These are phyloP conservation scores for Neopestalotiopsis rosae DNA, from an alignment of 2,329 filamentous ascomycete genomes.

Conservation along the genomic window DNA sequence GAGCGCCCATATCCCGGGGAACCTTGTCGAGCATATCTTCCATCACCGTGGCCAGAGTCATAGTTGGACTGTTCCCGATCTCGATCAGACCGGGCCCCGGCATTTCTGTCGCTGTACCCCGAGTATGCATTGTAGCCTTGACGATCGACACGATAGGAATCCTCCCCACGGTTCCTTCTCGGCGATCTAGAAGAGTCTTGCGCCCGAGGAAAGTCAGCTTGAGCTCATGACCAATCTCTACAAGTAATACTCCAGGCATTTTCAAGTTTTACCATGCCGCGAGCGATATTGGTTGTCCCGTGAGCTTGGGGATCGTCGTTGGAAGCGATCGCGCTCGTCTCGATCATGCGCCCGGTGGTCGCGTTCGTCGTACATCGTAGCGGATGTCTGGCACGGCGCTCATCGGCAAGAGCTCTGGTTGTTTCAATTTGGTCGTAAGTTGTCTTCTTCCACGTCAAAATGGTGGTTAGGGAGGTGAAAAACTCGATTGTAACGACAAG, in stretches of 20 bases:
- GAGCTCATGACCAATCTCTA: conserved; percentile 32
- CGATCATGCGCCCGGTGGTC: conserved; percentile 34
- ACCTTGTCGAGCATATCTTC: conserved; percentile 25
- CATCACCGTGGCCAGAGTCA: conserved; percentile 20
- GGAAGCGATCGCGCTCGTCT: conserved; percentile 33
- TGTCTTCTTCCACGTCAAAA: neutral
- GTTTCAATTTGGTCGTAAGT: neutral
- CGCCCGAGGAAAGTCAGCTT: conserved; percentile 39
- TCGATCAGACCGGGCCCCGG: conserved; percentile 22
- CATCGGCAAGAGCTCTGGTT: neutral
- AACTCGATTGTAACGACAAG: neutral
- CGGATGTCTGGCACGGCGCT: neutral
- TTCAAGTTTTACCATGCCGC: conserved; percentile 41
- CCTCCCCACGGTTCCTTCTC: conserved; percentile 35
- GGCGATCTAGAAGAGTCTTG: conserved; percentile 41
- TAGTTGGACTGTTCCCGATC: conserved; percentile 24
- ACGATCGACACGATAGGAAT: conserved; percentile 27
- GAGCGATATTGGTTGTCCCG: conserved; percentile 38
- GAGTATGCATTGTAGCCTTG: conserved; percentile 20
- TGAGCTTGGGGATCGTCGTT: conserved; percentile 35
- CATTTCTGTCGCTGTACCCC: conserved; percentile 20
- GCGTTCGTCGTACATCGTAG: conserved; percentile 38
- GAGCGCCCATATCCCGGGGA: conserved; percentile 22
- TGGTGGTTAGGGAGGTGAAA: neutral
- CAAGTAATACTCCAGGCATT: conserved; percentile 30